Conservation (phyloP, 257 asterid species). For the Scutellaria galericulata region DNA sequence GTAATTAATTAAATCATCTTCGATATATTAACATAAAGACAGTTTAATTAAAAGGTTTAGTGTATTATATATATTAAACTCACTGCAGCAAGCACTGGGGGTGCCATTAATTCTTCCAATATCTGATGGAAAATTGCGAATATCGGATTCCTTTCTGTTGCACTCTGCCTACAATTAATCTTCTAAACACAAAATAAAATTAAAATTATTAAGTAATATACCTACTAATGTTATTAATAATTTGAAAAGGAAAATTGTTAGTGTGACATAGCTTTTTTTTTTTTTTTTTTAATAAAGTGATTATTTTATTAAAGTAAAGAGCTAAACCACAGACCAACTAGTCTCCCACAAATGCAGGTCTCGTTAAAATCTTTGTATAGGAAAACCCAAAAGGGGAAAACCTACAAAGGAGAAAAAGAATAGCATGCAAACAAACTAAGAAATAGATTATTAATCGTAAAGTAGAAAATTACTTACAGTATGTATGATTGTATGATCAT, state of each 20-base stretch:
- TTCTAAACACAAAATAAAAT: not conserved
- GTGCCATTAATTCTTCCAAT: conserved; percentile 65
- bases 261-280: too few relatives aligned
- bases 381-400: too few relatives aligned
- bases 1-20: too few relatives aligned
- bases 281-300: too few relatives aligned
- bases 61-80: conserved; percentile 34
- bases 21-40: too few relatives aligned
- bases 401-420: too few relatives aligned
- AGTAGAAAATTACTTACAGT: conserved; percentile 39
- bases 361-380: too few relatives aligned
- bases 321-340: too few relatives aligned
- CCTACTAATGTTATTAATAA: not conserved
- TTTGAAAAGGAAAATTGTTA: not conserved
- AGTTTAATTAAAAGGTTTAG: too few relatives aligned
- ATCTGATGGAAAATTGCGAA: conserved; percentile 48
- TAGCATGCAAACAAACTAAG: too few relatives aligned
- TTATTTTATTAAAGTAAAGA: too few relatives aligned
- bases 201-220: not conserved
- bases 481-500: conserved; percentile 33
- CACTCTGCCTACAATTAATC: conserved; percentile 28
- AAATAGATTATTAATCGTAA: not conserved
- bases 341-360: too few relatives aligned
- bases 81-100: conserved; percentile 79
- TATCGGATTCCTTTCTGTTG: conserved; percentile 37